Conservation (phyloP, 257 asterid genomes). For the Solanum arcanum region DNA sequence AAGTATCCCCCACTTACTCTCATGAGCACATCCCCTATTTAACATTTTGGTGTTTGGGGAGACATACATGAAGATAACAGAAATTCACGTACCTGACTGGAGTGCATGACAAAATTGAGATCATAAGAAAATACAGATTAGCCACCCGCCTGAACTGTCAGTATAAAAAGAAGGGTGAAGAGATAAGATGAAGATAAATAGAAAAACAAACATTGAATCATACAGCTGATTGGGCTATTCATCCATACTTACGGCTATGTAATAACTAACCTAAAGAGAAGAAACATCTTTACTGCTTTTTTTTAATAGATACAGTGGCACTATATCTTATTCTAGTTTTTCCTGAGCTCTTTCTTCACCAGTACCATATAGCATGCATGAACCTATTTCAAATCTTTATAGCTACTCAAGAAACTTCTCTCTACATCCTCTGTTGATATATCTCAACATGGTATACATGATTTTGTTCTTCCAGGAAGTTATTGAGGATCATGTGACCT, state of each 20-base stretch:
- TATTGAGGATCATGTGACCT: not conserved
- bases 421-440: not conserved
- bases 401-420: not conserved
- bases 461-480: not conserved
- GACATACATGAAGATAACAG: not conserved
- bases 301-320: not conserved
- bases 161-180: slow-evolving; percentile 18
- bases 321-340: not conserved
- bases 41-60: not conserved
- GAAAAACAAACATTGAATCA: not conserved
- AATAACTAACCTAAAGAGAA: not conserved
- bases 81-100: slow-evolving; percentile 69
- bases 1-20: not conserved
- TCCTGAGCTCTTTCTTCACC: not conserved
- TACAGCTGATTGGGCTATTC: not conserved
- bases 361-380: not conserved
- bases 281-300: not conserved
- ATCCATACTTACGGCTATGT: not conserved
- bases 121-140: slow-evolving; percentile 96
- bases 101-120: slow-evolving; percentile 96
- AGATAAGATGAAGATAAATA: slow-evolving; percentile 31
- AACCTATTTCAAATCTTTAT: not conserved
- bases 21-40: not conserved
- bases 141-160: slow-evolving; percentile 99
- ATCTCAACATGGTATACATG: not conserved